phyloP scores from a whole-genome alignment of 495 filamentous ascomycete species.

The Xylaria venustula region DNA sequence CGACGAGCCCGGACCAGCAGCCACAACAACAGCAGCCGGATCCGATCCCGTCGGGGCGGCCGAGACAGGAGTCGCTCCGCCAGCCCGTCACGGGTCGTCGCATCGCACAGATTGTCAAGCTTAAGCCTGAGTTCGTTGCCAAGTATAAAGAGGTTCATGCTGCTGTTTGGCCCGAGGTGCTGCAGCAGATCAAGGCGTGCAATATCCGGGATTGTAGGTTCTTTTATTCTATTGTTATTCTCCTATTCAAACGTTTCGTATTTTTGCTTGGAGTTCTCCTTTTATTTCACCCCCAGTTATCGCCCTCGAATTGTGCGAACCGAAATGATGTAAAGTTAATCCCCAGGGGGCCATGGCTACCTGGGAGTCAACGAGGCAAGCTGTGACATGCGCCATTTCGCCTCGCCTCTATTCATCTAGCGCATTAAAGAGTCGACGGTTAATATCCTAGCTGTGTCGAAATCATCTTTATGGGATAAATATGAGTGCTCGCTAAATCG shows the following conservation, averaged over 20 bases:
- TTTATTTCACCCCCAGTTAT: no score
- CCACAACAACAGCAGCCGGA: constrained; percentile 20
- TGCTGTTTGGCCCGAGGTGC: constrained; percentile 71
- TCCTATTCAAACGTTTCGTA: no score
- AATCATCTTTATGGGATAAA: no score
- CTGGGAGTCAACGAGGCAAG: no score
- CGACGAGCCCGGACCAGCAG: constrained; percentile 1
- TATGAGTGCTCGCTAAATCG: background rate
- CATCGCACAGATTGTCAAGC: constrained; percentile 65
- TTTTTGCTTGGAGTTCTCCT: no score
- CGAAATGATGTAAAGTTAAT: no score
- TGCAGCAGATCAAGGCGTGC: constrained; percentile 68
- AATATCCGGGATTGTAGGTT: constrained; percentile 69
- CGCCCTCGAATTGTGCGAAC: no score
- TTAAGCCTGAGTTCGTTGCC: constrained; percentile 61
- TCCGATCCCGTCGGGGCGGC: constrained; percentile 3
- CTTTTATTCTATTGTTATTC: constrained; percentile 2
- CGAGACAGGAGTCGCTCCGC: constrained; percentile 40
- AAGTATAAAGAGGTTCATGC: constrained; percentile 72
- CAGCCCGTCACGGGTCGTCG: constrained; percentile 26
- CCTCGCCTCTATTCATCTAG: no score
- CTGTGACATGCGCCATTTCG: no score
- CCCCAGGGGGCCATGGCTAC: no score
- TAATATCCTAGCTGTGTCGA: no score
- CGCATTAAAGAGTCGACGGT: no score